Conservation (phyloP, 139 green algal species). For the Micractinium sp. region DNA sequence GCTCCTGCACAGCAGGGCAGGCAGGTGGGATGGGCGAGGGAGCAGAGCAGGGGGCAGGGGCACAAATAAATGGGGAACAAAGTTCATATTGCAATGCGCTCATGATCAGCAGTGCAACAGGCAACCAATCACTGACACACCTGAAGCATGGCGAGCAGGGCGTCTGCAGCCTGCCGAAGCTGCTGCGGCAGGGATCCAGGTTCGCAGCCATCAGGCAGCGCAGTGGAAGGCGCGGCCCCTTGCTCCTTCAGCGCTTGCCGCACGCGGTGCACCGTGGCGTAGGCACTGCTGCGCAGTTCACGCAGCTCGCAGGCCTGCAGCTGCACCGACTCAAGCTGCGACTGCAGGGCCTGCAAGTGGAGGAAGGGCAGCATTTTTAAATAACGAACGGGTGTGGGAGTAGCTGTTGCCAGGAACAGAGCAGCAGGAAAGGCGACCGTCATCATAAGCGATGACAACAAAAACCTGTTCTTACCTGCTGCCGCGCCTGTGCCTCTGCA, state of each 20-base stretch:
- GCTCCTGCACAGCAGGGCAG: not conserved
- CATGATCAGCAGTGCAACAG: not conserved
- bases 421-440: not conserved
- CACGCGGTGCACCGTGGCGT: conserved; percentile 27
- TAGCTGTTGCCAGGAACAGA: not conserved
- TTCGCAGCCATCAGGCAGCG: not conserved
- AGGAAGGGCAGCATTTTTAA: not conserved
- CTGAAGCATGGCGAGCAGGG: conserved; percentile 33
- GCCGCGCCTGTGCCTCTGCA: not conserved
- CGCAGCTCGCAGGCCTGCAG: not conserved
- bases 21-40: not conserved
- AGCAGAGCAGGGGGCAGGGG: not conserved
- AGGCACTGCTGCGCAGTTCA: conserved; percentile 30
- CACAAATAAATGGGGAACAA: not conserved
- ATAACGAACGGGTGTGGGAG: not conserved
- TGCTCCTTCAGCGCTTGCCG: not conserved
- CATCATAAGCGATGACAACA: not conserved
- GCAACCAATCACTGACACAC: not conserved
- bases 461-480: not conserved
- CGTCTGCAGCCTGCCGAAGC: conserved; percentile 27
- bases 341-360: not conserved
- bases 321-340: not conserved
- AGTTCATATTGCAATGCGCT: not conserved
- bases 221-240: not conserved
- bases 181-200: conserved; percentile 18